phyloP scores from a whole-genome alignment of 2,329 filamentous ascomycete species.

The Fusarium metavorans region DNA sequence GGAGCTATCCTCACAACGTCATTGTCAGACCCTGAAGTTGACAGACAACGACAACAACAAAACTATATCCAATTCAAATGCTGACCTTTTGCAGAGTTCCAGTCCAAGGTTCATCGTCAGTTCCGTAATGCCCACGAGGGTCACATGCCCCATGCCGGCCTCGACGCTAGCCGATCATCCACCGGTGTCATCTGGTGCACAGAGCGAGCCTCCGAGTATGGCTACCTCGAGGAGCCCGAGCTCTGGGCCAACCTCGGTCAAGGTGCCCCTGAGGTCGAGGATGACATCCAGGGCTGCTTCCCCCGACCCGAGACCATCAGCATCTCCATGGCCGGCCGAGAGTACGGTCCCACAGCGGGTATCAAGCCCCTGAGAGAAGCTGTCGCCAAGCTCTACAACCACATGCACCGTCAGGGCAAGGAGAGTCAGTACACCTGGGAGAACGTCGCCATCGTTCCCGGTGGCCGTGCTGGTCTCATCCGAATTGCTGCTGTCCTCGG shows the following conservation, averaged over 20 bases:
- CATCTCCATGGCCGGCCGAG: constrained; percentile 80
- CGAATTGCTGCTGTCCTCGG: constrained; percentile 94
- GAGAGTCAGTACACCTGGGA: constrained; percentile 94
- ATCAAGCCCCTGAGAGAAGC: constrained; percentile 92
- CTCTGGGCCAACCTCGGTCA: constrained; percentile 95
- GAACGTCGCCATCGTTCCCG: constrained; percentile 96
- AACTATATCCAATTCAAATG: not conserved
- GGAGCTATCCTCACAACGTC: constrained; percentile 34
- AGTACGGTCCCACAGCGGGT: constrained; percentile 94
- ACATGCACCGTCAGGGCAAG: constrained; percentile 89
- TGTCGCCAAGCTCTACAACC: constrained; percentile 92
- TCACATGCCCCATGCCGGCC: constrained; percentile 89
- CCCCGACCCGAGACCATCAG: constrained; percentile 82
- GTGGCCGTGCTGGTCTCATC: constrained; percentile 91
- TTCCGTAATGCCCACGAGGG: constrained; percentile 93
- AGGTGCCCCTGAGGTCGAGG: constrained; percentile 93
- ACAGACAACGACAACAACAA: not conserved
- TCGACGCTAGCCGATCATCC: constrained; percentile 87
- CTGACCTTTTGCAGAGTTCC: constrained; percentile 69
- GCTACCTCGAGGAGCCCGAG: constrained; percentile 84
- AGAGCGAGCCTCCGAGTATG: constrained; percentile 88
- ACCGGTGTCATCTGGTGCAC: constrained; percentile 96
- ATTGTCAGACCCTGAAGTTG: constrained; percentile 13
- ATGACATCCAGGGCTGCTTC: constrained; percentile 92
- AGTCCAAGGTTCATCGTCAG: constrained; percentile 86